Evolutionary conservation across 1,284 basidiomycete genomes (phyloP), one percentile per base, ranked within the genome.

Genomic region (Naganishia sp.): DNA sequence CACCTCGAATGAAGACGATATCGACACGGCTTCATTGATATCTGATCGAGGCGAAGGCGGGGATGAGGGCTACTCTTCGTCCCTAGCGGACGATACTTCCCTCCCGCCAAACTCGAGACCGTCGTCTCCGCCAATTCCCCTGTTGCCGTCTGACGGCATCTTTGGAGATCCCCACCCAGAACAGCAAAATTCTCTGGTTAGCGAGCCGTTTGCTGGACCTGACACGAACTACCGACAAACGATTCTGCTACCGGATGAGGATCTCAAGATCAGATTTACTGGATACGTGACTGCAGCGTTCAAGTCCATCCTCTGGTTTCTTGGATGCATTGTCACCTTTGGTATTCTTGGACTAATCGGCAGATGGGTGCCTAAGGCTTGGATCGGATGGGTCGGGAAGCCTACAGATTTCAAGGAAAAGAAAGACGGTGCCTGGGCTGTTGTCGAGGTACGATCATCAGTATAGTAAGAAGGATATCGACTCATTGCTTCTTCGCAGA

Each of bases 321-420:
- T 84, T 23, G 85, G 85, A 7, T 93, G 90, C 73, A 73, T 91
- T 9, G 65, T 90, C 16, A 86, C 88, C 0, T 79, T 90, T 11
- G 96, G 96, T 3, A 79, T 87, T 9, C 81, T 98, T 42, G 89
- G 86, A 10, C 84, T 99, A 16, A 78, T 96, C 5, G 93, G 93
- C 1, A 87, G 94, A 72, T 99, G 96, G 96, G 87, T 96, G 71
- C 95, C 96, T 55, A 86, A 84, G 4, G 73, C 94, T 48, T 96
- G 94, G 91, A 85, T 99, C 60, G 86, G 85, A 44, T 94, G 88
- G 84, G 88, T 92, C n/a, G 87, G 92, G 1, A 84, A 82, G 63
- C 91, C 95, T 78, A 89, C 85, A 63, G 87, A 89, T 4, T 99
- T 99, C 74, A 86, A 87, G 52, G 83, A 90, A 64, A 84, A 87